Evolutionary conservation across 768 basidiomycete species (phyloP).

Genomic region (Calocybe indica): DNA sequence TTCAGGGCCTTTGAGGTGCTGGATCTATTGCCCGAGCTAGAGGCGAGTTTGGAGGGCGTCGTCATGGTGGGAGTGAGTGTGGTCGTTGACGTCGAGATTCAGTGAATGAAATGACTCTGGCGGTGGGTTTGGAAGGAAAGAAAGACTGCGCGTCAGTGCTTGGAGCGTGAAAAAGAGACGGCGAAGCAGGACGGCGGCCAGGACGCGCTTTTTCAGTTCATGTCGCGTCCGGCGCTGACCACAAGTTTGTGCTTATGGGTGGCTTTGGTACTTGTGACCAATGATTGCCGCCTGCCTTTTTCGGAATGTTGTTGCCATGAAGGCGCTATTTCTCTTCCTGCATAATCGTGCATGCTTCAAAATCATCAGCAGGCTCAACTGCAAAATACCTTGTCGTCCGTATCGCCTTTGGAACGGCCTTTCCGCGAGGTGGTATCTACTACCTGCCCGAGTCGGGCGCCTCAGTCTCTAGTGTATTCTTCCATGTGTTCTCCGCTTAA

Average conservation of each 20-base stretch:
- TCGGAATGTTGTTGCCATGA: conserved; percentile 5
- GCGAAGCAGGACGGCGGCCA: conserved; percentile 7
- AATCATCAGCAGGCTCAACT: too few relatives aligned
- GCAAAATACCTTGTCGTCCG: too few relatives aligned
- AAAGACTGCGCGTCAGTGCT: conserved; percentile 4
- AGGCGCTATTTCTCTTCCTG: neutral
- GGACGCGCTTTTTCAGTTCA: conserved; percentile 23
- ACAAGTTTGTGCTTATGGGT: conserved; percentile 27
- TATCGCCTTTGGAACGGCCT: too few relatives aligned
- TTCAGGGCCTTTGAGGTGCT: conserved; percentile 50
- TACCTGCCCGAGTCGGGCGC: too few relatives aligned
- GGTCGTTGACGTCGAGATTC: neutral
- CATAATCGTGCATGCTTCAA: neutral
- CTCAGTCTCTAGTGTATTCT: too few relatives aligned
- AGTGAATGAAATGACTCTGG: conserved; percentile 7
- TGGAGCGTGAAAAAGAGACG: conserved; percentile 14
- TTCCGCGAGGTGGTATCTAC: too few relatives aligned
- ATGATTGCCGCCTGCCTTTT: conserved; percentile 3
- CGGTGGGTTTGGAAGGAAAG: neutral
- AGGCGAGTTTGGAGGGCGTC: conserved; percentile 32
- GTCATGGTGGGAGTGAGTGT: conserved; percentile 24
- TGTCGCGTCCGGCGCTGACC: conserved; percentile 44
- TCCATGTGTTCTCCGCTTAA: too few relatives aligned
- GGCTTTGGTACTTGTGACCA: conserved; percentile 13
- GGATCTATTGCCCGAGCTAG: conserved; percentile 29